Conservation (phyloP, 805 yeast species). For the Candida silvatica region DNA sequence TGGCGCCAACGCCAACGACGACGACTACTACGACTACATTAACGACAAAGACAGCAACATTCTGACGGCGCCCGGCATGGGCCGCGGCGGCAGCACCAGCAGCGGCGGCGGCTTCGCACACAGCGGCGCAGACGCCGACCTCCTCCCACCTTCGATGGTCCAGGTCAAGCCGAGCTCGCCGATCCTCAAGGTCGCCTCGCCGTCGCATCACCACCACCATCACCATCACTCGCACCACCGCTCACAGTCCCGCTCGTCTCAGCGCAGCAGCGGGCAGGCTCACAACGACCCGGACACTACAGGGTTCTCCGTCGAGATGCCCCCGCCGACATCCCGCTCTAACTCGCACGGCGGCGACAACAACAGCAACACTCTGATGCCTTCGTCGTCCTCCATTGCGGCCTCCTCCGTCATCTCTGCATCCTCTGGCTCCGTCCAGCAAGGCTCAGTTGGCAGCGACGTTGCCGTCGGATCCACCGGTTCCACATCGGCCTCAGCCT, state of each 20-base stretch:
- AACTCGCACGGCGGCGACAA: too few relatives aligned
- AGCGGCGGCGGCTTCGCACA: background rate
- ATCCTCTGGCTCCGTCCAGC: background rate
- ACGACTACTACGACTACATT: conserved; percentile 15
- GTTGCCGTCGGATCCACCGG: too few relatives aligned
- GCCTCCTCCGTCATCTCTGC: background rate
- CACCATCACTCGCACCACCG: conserved; percentile 9
- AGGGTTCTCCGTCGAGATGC: too few relatives aligned
- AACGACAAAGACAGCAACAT: conserved; percentile 9
- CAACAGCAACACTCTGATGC: too few relatives aligned
- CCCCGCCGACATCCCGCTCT: too few relatives aligned
- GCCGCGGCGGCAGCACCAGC: conserved; percentile 1
- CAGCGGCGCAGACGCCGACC: conserved; percentile 10
- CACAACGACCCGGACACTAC: too few relatives aligned
- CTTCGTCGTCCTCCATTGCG: background rate
- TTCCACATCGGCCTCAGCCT: conserved; percentile 1
- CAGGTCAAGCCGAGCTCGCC: conserved; percentile 25
- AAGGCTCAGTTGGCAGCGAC: too few relatives aligned
- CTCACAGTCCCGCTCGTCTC: conserved; percentile 3
- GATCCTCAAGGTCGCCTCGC: conserved; percentile 23
- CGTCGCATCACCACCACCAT: conserved; percentile 18
- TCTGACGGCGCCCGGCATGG: conserved; percentile 2
- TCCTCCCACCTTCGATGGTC: conserved; percentile 26
- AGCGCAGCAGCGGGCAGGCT: background rate
- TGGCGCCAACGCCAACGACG: conserved; percentile 9